Conservation (phyloP, 2,329 filamentous ascomycete genomes). For the Chalaropsis thielavioides region DNA sequence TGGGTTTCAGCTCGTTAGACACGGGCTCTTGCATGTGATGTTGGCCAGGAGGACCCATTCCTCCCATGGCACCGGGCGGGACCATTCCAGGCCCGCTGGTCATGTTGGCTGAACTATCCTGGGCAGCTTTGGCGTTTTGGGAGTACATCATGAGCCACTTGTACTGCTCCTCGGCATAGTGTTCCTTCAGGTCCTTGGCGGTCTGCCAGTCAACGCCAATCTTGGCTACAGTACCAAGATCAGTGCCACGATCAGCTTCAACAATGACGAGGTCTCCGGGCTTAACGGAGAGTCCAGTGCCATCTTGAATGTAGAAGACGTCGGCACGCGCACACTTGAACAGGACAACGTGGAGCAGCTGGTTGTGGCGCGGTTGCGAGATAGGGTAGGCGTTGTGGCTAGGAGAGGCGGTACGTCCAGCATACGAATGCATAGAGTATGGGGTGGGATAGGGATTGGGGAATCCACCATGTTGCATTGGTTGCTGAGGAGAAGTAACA, state of each 20-base stretch:
- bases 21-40: constrained; percentile 59
- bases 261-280: constrained; percentile 91
- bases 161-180: constrained; percentile 90
- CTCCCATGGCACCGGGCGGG: constrained; percentile 47
- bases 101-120: constrained; percentile 47
- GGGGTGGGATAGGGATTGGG: constrained; percentile 21
- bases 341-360: constrained; percentile 72
- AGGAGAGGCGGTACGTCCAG: constrained; percentile 36
- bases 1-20: constrained; percentile 71
- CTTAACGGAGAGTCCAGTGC: constrained; percentile 80
- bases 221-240: constrained; percentile 81
- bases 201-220: constrained; percentile 78
- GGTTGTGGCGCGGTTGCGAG: constrained; percentile 47
- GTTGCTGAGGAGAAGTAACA: constrained; percentile 13
- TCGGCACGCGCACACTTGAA: constrained; percentile 96
- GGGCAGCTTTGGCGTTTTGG: constrained; percentile 51
- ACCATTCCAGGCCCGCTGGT: neutral
- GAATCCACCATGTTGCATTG: constrained; percentile 12
- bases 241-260: constrained; percentile 89
- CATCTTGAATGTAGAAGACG: constrained; percentile 93
- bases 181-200: constrained; percentile 78
- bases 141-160: constrained; percentile 99
- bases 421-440: constrained; percentile 12
- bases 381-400: constrained; percentile 48
- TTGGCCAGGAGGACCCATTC: constrained; percentile 61